Evolutionary conservation across 805 yeast species (phyloP), one percentile per base, ranked within the genome.

Genomic region (Metschnikowia bowlesiae): DNA sequence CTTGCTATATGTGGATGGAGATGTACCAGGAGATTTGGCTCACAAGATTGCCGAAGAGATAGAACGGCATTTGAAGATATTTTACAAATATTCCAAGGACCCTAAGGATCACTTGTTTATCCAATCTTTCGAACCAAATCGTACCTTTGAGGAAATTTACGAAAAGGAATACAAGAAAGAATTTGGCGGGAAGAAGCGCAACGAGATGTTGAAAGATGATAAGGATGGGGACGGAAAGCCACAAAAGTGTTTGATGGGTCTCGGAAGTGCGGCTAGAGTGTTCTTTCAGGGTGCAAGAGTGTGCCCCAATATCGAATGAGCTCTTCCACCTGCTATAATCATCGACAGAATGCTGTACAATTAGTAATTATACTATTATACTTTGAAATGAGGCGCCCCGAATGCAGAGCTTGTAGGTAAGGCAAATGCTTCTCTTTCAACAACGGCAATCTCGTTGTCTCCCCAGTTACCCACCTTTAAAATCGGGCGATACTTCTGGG

Each of bases 401-500:
- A 85, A 87, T 46, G 92, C 90, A 39, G 87, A 81, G 18, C 82
- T 73, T 14, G 78, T 67, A 30, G 82, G 76, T 51, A 79, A 69
- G 41, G 82, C 76, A 59, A 76, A 78, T 46, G 79, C 69, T 5
- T 94, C 92, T 65, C 90, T 78, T 65, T 91, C 97, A 37, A 89
- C 80, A 30, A 91, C 80, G 3, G 87, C 74, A 46, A 91, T 65
- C 56, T 85, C 91, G 14, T 75, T 68, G 2, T 70, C 65, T 50
- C 78, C 74, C 53, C 89, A 71, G 28, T 70, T 66, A 26, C 75
- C 85, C 10, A 83, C 90, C 54, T 70, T 78, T 51, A 91, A 68
- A 34, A 90, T 68, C 16, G 92, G 87, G 58, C 83, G 80, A 66
- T 87, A 91, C 61, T 87, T 87, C 44, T 79, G 78, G 4, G 92